A percentile compares a stretch with the other conserved stretches of the same genome.
These are phyloP conservation scores for Saccharum hybrid DNA, from an alignment of 202 grass and related monocot species.

Conservation along the genomic window DNA sequence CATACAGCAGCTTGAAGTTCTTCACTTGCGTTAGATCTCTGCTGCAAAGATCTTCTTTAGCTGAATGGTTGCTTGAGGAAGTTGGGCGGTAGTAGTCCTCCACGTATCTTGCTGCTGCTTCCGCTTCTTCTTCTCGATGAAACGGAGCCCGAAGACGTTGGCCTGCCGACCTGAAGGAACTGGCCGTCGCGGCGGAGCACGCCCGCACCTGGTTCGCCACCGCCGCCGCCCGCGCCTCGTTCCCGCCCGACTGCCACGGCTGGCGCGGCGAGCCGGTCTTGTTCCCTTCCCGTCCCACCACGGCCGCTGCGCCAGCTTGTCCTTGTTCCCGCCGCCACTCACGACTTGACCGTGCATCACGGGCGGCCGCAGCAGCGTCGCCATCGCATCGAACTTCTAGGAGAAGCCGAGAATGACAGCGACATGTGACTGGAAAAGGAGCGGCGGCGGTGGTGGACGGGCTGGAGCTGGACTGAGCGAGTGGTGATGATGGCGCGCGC, in stretches of 20 bases:
- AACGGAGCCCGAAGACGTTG: constrained; percentile 67
- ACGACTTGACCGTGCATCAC: constrained; percentile 48
- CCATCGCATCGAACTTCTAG: constrained; percentile 41
- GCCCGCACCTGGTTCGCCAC: constrained; percentile 45
- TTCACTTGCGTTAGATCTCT: background rate
- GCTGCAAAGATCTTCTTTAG: background rate
- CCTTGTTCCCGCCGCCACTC: constrained; percentile 36
- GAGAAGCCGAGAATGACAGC: constrained; percentile 9
- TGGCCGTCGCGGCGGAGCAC: constrained; percentile 64
- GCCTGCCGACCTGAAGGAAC: constrained; percentile 48
- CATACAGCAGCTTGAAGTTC: background rate
- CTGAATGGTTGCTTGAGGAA: background rate
- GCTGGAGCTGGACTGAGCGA: background rate
- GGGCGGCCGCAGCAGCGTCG: constrained; percentile 43
- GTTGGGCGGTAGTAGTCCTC: background rate
- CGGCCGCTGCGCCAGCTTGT: constrained; percentile 48
- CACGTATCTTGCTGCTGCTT: constrained; percentile 33
- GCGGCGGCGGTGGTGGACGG: background rate
- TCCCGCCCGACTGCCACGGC: constrained; percentile 30
- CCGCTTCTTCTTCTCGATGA: constrained; percentile 62
- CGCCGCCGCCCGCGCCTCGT: constrained; percentile 16
- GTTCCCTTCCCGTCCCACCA: constrained; percentile 45
- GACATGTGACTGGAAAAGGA: background rate
- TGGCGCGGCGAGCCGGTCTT: constrained; percentile 40
- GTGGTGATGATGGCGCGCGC: constrained; percentile 29